Evolutionary conservation across 1,284 basidiomycete species (phyloP).

Genomic region (Leucoagaricus sp.): DNA sequence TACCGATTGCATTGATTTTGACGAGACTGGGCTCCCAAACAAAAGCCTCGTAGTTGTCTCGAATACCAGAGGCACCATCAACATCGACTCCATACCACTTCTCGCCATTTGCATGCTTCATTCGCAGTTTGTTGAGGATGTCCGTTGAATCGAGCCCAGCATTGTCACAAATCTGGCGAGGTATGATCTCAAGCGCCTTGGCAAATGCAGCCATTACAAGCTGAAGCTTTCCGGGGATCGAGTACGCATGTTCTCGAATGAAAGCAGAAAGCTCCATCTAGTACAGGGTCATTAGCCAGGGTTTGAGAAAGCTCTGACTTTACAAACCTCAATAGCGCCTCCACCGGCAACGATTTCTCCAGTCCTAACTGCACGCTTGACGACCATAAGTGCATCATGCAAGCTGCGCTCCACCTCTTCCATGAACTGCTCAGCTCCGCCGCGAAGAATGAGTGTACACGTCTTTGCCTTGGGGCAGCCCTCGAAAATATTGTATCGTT

Average conservation of each 20-base stretch:
- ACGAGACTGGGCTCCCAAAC: slow-evolving; percentile 98
- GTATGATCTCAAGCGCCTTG: slow-evolving; percentile 96
- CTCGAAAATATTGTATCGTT: slow-evolving; percentile 97
- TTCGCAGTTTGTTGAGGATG: slow-evolving; percentile 95
- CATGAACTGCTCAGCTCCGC: slow-evolving; percentile 99
- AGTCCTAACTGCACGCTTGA: slow-evolving; percentile 95
- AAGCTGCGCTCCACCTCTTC: slow-evolving; percentile 97
- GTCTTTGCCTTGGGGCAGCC: slow-evolving; percentile 96
- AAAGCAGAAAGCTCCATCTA: slow-evolving; percentile 96
- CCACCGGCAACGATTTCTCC: slow-evolving; percentile 97
- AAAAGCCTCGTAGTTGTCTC: slow-evolving; percentile 96
- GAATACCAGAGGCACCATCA: slow-evolving; percentile 84
- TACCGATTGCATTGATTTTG: slow-evolving; percentile 94
- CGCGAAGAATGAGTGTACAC: slow-evolving; percentile 93
- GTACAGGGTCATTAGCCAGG: slow-evolving; percentile 1
- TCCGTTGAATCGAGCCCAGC: slow-evolving; percentile 98
- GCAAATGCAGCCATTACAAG: slow-evolving; percentile 95
- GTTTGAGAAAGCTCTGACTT: not conserved
- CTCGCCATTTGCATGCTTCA: slow-evolving; percentile 90
- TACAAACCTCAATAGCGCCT: slow-evolving; percentile 89
- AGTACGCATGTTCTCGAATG: slow-evolving; percentile 88
- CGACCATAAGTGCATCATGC: slow-evolving; percentile 99
- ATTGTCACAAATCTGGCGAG: slow-evolving; percentile 98
- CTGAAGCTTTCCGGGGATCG: slow-evolving; percentile 96
- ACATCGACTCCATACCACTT: slow-evolving; percentile 97